A percentile compares a stretch with the other conserved stretches of the same genome.
phyloP scores from a whole-genome alignment of 768 basidiomycete genomes.

The Psilocybe cubensis region DNA sequence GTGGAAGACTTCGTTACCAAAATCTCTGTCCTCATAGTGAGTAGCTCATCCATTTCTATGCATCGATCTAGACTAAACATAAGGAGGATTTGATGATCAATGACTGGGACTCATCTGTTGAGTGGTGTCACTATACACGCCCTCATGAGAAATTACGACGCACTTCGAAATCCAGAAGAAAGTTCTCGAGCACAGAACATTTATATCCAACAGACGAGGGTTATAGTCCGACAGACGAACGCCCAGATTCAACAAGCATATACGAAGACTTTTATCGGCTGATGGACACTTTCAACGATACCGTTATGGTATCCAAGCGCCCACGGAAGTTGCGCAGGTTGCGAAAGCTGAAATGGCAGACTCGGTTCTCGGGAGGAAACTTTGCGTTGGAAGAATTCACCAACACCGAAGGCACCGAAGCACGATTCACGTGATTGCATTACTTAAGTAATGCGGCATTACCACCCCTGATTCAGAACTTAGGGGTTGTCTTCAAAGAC shows the following conservation, averaged over 20 bases:
- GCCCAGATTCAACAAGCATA: no score
- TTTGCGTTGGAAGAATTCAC: neutral
- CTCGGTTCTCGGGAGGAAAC: neutral
- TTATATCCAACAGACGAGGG: neutral
- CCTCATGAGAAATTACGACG: neutral
- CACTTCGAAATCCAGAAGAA: neutral
- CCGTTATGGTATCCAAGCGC: slow-evolving; percentile 5
- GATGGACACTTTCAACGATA: neutral
- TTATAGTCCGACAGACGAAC: no score
- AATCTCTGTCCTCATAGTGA: slow-evolving; percentile 6
- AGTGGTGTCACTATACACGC: slow-evolving; percentile 8
- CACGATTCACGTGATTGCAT: no score
- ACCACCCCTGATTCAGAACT: no score
- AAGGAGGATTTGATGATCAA: slow-evolving; percentile 3
- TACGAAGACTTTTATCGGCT: slow-evolving; percentile 5
- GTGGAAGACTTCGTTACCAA: slow-evolving; percentile 1
- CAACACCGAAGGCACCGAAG: no score
- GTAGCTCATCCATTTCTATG: neutral
- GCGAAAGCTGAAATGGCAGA: slow-evolving; percentile 1
- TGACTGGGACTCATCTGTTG: slow-evolving; percentile 13
- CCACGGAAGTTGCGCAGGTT: neutral
- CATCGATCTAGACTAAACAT: neutral
- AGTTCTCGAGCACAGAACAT: neutral
- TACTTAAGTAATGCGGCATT: no score
- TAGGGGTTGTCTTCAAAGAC: no score